phyloP scores from a whole-genome alignment of 768 basidiomycete genomes.

The Chlorophyllum brunneum region DNA sequence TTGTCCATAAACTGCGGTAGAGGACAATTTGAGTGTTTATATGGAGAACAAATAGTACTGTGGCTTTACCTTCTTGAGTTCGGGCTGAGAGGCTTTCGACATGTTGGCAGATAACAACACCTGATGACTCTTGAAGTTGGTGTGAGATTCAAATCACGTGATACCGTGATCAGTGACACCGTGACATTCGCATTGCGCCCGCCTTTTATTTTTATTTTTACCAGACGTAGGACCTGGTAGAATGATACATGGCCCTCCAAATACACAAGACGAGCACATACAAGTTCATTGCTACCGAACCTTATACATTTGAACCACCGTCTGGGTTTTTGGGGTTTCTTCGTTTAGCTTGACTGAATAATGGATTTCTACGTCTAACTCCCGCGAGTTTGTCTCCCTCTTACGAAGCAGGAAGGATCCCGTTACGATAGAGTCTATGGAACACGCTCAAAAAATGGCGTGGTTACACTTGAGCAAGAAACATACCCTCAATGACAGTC shows the following conservation, averaged over 20 bases:
- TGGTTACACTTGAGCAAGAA: background rate
- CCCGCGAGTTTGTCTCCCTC: slow-evolving; percentile 75
- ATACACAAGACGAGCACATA: background rate
- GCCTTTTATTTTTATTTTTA: background rate
- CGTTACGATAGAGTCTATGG: slow-evolving; percentile 62
- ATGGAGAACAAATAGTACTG: background rate
- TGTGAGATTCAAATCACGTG: background rate
- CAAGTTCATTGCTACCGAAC: slow-evolving; percentile 46
- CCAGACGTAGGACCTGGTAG: too few relatives aligned
- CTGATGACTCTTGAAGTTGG: too few relatives aligned
- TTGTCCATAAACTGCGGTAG: slow-evolving; percentile 93
- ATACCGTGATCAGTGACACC: background rate
- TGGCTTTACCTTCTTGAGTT: slow-evolving; percentile 89
- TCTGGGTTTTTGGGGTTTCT: slow-evolving; percentile 30
- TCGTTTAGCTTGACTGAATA: slow-evolving; percentile 50
- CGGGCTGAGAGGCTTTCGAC: slow-evolving; percentile 96
- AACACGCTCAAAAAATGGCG: slow-evolving; percentile 1
- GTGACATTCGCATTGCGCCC: background rate
- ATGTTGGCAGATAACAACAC: slow-evolving; percentile 35
- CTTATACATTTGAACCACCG: slow-evolving; percentile 75
- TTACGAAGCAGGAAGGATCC: slow-evolving; percentile 87
- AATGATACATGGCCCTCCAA: background rate
- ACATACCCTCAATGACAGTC: slow-evolving; percentile 66
- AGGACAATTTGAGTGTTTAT: background rate
- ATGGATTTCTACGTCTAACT: slow-evolving; percentile 90